Conservation (phyloP, 192 early-diverging fungal genomes). For the Coemansia sp. region DNA sequence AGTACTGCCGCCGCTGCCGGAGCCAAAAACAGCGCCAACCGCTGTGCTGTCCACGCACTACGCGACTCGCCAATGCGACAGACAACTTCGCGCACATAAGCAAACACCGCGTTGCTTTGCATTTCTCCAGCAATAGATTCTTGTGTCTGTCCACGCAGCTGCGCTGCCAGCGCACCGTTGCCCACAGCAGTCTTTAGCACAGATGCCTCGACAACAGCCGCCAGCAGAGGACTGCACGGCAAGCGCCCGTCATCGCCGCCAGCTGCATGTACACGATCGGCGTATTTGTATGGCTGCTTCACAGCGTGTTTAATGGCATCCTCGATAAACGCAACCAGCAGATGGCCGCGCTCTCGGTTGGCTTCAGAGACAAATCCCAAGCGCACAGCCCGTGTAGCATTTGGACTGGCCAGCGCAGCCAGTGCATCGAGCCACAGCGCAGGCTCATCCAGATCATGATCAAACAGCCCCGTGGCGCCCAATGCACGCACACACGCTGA, state of each 20-base stretch:
- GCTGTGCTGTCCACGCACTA: conserved; percentile 5
- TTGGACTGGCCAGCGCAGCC: conserved; percentile 32
- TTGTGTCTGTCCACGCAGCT: conserved; percentile 6
- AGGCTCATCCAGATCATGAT: conserved; percentile 36
- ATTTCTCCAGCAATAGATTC: conserved; percentile 21
- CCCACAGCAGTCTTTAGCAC: conserved; percentile 33
- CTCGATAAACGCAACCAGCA: conserved; percentile 36
- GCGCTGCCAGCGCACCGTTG: conserved; percentile 19
- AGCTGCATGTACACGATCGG: conserved; percentile 30
- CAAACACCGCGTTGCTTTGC: conserved; percentile 9
- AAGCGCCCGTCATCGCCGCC: conserved; percentile 1
- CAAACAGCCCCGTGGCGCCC: conserved; percentile 37
- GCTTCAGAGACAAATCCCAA: conserved; percentile 8
- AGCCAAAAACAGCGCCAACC: conserved; percentile 11
- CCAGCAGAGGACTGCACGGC: conserved; percentile 43
- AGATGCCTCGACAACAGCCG: conserved; percentile 33
- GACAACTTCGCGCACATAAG: conserved; percentile 26
- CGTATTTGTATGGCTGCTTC: conserved; percentile 45
- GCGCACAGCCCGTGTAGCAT: conserved; percentile 20
- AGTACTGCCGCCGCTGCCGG: conserved; percentile 16
- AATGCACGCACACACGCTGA: conserved; percentile 17
- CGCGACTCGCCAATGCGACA: conserved; percentile 29
- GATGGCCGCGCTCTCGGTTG: conserved; percentile 13
- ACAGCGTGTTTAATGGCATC: conserved; percentile 26
- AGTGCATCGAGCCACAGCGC: conserved; percentile 48